Evolutionary conservation across 352 stramenopile genomes (phyloP), one percentile per base, ranked within the genome.

Genomic region (Globisporangium spiculum): DNA sequence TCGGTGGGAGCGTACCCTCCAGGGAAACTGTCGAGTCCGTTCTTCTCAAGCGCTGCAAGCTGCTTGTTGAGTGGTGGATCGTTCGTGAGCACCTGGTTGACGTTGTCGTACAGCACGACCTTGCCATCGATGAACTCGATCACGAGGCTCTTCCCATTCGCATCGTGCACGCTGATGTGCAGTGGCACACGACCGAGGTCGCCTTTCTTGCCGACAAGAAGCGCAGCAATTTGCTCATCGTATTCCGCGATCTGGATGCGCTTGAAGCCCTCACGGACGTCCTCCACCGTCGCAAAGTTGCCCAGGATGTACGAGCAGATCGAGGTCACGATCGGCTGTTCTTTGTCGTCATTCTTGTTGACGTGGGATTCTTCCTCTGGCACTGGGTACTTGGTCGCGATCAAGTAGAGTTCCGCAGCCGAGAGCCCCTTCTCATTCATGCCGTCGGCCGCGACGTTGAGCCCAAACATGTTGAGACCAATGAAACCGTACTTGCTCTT

Each of bases 261-360:
- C 46, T 78, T 59, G 4, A 93, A 68, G 8, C 79, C 83, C 5
- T 38, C 60, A 34, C 79, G 77, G 18, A 90, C 83, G 60, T 92
- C 86, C 1, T 82, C 75, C 24, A 92, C 82, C 0, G 73, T 84
- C 0, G 72, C 82, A 62, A 82, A 93, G 66, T 91, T 91, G 41
- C 86, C 83, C 56, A 93, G 70, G 63, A 93, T 76, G 72, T 89
- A 93, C 66, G 86, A 80, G 46, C 80, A 85, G 24, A 90, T 48
- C 4, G 80, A 89, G n/a, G 79, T 83, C 32, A 93, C 70, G 27
- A 93, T 80, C 3, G 82, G 81, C 67, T 75, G 77, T 57, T 76
- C 75, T 20, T 18, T 9, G n/a, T 61, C 60, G 22, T 26, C 32
- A 52, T 4, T 22, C 41, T 18, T 57, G 10, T 38, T 44, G 6